Evolutionary conservation across 805 yeast genomes (phyloP), one percentile per base, ranked within the genome.

Genomic region (Cyberlindnera bimundalis): DNA sequence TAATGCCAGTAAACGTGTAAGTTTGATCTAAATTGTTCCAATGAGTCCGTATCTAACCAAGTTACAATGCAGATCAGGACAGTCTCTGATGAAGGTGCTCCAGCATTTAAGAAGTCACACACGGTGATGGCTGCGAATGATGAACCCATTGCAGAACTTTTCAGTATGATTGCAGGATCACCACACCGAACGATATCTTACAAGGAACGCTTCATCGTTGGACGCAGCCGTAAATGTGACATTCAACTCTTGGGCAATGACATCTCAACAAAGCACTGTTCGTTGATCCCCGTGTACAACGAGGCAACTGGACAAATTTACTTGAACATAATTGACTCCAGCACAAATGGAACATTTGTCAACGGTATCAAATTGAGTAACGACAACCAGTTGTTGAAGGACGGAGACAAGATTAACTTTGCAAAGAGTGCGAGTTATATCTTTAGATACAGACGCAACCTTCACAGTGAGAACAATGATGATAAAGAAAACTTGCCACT

Each of bases 221-320:
- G 86, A 1, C 66, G 86, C 43, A 77, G 83, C 52, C 68, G 79
- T 35, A 63, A 74, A 10, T 79, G 85, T 57, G 85, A 81, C 47
- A 58, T 81, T 12, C 61, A 65, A 4, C 59, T 84, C 4, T 43
- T 51, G n/a, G 81, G 78, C 9, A 60, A 65, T 1, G 89, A 83
- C 51, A 78, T 82, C 8, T 82, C 89, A 0, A 77, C 86, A 0
- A 65, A 67, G 23, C 91, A 84, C 55, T 79, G 86, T 50, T 71
- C 71, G 40, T 57, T 83, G 9, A 59, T 71, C 3, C 59, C 73
- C 5, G 63, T 76, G 38, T 54, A 65, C 40, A 57, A 67, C 48
- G 58, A 61, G 17, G 53, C 63, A 3, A 64, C 61, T 27, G 66
- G 65, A 15, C 47, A 41, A 14, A 42, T 45, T 47, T 46, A 75